These are phyloP conservation scores for Pseudohalonectria lignicola DNA, from an alignment of 2,329 filamentous ascomycete genomes.

Conservation along the genomic window DNA sequence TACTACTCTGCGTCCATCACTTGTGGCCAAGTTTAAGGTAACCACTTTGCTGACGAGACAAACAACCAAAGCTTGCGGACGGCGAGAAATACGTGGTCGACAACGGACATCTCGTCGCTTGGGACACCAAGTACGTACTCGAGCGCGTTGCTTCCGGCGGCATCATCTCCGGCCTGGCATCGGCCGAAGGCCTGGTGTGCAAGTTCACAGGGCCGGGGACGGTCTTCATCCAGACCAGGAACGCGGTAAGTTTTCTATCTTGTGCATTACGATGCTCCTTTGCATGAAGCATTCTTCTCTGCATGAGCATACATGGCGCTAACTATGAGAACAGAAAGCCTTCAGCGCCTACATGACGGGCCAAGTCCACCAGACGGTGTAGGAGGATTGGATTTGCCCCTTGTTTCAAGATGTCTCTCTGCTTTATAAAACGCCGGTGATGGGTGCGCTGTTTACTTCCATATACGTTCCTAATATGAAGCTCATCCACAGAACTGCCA, in stretches of 20 bases:
- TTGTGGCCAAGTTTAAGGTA: too few species aligned
- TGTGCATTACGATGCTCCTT: not conserved
- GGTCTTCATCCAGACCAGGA: slow-evolving; percentile 86
- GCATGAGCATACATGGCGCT: too few species aligned
- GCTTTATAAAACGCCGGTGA: too few species aligned
- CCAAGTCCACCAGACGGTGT: slow-evolving; percentile 21
- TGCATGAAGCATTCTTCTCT: slow-evolving; percentile 3
- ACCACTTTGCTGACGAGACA: not conserved
- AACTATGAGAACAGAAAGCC: slow-evolving; percentile 38
- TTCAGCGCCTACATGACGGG: slow-evolving; percentile 42
- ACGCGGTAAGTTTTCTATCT: slow-evolving; percentile 58
- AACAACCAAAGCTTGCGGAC: slow-evolving; percentile 30
- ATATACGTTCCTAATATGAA: too few species aligned
- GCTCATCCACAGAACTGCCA: too few species aligned
- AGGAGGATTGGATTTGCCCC: too few species aligned
- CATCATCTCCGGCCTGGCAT: slow-evolving; percentile 75
- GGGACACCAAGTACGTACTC: slow-evolving; percentile 91
- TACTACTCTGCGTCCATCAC: slow-evolving; percentile 5
- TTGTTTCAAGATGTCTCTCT: too few species aligned
- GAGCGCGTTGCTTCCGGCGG: slow-evolving; percentile 86
- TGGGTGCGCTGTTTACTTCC: too few species aligned
- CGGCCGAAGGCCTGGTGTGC: slow-evolving; percentile 83
- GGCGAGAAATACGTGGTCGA: slow-evolving; percentile 87
- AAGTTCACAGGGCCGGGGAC: slow-evolving; percentile 89
- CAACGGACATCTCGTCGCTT: slow-evolving; percentile 88